Evolutionary conservation across 169 alveolate genomes (phyloP).

Genomic region (Eimeria falciformis): DNA sequence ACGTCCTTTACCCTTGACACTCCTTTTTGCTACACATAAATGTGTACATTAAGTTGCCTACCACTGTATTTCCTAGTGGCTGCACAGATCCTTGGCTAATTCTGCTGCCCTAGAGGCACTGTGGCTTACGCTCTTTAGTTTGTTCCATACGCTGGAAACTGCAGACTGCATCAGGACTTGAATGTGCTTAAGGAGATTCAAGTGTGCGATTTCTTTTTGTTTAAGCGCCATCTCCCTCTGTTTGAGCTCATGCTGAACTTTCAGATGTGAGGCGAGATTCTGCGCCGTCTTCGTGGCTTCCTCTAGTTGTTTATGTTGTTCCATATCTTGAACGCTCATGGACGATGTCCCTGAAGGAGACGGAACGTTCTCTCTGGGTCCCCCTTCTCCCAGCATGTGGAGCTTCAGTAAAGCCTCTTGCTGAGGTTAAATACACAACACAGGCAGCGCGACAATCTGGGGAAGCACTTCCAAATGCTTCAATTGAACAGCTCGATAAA

Average conservation of each 20-base stretch:
- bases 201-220: conserved; percentile 69
- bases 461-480: background rate
- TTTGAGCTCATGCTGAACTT: conserved; percentile 49
- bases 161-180: conserved; percentile 69
- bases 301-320: conserved; percentile 67
- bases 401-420: conserved; percentile 56
- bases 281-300: conserved; percentile 63
- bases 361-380: conserved; percentile 46
- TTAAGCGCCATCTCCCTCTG: conserved; percentile 34
- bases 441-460: background rate
- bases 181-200: conserved; percentile 56
- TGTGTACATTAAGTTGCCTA: too few species aligned
- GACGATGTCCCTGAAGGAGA: conserved; percentile 32
- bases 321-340: conserved; percentile 54
- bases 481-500: background rate
- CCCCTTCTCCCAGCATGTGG: conserved; percentile 68
- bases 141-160: conserved; percentile 50
- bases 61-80: too few species aligned
- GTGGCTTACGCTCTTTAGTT: conserved; percentile 29
- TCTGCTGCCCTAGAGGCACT: background rate
- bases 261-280: conserved; percentile 31
- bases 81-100: too few species aligned
- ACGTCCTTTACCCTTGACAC: too few species aligned
- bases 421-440: conserved; percentile 2
- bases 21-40: too few species aligned